Evolutionary conservation across 306 rosid species (phyloP).

Genomic region (Chamaecrista fasciculata): DNA sequence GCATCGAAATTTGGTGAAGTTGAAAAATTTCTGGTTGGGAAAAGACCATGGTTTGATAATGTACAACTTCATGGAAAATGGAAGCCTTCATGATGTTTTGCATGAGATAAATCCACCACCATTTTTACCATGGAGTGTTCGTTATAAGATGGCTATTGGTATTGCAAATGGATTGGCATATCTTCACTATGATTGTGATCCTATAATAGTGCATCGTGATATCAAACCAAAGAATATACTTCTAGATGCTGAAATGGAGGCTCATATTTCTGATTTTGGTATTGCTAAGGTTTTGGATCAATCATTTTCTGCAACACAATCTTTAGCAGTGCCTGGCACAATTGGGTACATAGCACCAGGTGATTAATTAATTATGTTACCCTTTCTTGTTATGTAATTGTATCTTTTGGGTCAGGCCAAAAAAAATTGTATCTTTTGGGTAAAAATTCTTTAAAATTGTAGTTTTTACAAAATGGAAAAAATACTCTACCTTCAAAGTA

Average conservation of each 20-base stretch:
- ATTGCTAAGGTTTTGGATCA: slow-evolving; percentile 57
- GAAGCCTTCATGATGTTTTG: slow-evolving; percentile 59
- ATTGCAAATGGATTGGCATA: slow-evolving; percentile 73
- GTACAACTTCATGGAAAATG: slow-evolving; percentile 50
- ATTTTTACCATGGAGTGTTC: slow-evolving; percentile 46
- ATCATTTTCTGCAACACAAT: slow-evolving; percentile 25
- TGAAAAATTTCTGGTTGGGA: slow-evolving; percentile 46
- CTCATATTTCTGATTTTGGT: slow-evolving; percentile 55
- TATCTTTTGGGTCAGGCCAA: no score
- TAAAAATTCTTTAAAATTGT: no score
- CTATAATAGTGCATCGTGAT: slow-evolving; percentile 74
- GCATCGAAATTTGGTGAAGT: slow-evolving; percentile 51
- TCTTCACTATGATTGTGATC: slow-evolving; percentile 76
- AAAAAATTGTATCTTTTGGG: no score
- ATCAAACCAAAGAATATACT: slow-evolving; percentile 72
- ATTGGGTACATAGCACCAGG: slow-evolving; percentile 63
- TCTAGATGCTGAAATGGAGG: slow-evolving; percentile 54
- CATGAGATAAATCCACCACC: slow-evolving; percentile 44
- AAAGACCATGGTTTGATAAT: slow-evolving; percentile 43
- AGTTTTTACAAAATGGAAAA: no score
- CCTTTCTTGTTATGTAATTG: no score
- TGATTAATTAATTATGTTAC: no score
- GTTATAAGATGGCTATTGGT: slow-evolving; percentile 64
- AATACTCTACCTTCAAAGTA: no score
- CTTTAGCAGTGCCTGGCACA: slow-evolving; percentile 44